Base-by-base conservation (phyloP, 257 asterid genomes). In the Primulina eburnea region DNA sequence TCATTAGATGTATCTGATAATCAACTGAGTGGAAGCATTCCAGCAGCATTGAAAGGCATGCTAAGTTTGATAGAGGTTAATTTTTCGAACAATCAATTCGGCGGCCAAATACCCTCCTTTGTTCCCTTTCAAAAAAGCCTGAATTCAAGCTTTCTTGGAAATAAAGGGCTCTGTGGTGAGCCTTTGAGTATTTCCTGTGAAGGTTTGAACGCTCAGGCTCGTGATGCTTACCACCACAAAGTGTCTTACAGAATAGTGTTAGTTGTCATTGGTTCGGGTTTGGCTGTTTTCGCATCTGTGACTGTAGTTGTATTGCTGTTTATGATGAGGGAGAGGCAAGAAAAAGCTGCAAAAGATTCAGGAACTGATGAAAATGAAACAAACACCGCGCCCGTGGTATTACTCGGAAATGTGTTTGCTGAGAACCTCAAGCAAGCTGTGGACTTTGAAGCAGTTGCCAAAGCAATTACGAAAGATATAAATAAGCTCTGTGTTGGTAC, bases 251-350 rank as follows among this genome's bases (percentile, higher is more conserved):
- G 88, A 82, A 82, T 92, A 58, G 55, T 89, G 63, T 70, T 94
- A 74, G 85, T 90, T 29, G 97, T 94, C 8, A 86, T 91, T 17
- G 99, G 97, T 69, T 88, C 96, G 4, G 96, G 97, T 56, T 83
- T 94, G 85, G 92, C 97, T 18, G 96, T 91, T 62, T 94, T 94
- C 47, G 71, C 79, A 2, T 89, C 93, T 2, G 97, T 94, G 26
- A 84, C 90, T 0, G 81, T 88, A 26, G 90, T 91, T 58, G 96
- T 91, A 56, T 66, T 85, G 85, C 83, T 94, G 64, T 94, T 89
- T 64, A 86, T 94, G 97, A 82, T 91, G 92, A 79, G 97, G 75
- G 99, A 94, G 80, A 86, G 80, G 78, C 95, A 89, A 78, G 99
- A 94, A 67, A 88, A 85, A 59, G 92, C 85, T 9, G 90, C 83